A percentile compares a stretch with the other conserved stretches of the same genome.
phyloP scores from a whole-genome alignment of 768 basidiomycete species.

The Mycena albidolilacea region DNA sequence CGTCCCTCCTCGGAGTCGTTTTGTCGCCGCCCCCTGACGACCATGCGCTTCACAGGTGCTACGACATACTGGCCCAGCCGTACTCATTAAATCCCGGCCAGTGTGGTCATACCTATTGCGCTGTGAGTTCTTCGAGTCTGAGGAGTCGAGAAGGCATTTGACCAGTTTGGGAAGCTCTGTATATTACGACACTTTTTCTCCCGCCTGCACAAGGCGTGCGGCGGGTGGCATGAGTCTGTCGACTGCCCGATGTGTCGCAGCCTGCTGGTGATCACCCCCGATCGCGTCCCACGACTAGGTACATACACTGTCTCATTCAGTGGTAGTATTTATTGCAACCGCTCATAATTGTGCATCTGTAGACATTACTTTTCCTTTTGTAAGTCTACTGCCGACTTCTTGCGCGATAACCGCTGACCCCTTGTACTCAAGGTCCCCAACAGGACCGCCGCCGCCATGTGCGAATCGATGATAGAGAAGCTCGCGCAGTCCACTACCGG shows the following conservation, averaged over 20 bases:
- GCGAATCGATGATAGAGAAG: slow-evolving; percentile 67
- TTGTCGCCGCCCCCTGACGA: slow-evolving; percentile 19
- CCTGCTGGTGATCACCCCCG: slow-evolving; percentile 64
- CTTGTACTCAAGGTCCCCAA: slow-evolving; percentile 59
- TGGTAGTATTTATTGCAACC: background rate
- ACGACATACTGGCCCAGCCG: slow-evolving; percentile 75
- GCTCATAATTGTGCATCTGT: background rate
- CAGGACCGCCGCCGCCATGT: slow-evolving; percentile 66
- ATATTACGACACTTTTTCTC: slow-evolving; percentile 81
- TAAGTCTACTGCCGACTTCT: slow-evolving; percentile 6
- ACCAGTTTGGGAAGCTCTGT: slow-evolving; percentile 52
- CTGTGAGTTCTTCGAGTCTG: slow-evolving; percentile 33
- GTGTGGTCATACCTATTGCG: slow-evolving; percentile 81
- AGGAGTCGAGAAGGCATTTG: too few relatives aligned
- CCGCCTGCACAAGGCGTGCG: slow-evolving; percentile 72
- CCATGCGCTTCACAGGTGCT: slow-evolving; percentile 61
- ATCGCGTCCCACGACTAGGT: slow-evolving; percentile 63
- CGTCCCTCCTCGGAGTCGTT: slow-evolving; percentile 44
- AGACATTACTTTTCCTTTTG: slow-evolving; percentile 71
- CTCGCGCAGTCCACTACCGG: slow-evolving; percentile 54
- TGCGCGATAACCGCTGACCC: background rate
- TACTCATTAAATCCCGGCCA: slow-evolving; percentile 66
- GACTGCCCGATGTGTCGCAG: slow-evolving; percentile 79
- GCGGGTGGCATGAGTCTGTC: slow-evolving; percentile 77
- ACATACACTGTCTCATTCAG: background rate